A percentile compares a stretch with the other conserved stretches of the same genome.
These are phyloP conservation scores for Cordyceps fumosorosea DNA, from an alignment of 2,329 filamentous ascomycete genomes.

Conservation along the genomic window DNA sequence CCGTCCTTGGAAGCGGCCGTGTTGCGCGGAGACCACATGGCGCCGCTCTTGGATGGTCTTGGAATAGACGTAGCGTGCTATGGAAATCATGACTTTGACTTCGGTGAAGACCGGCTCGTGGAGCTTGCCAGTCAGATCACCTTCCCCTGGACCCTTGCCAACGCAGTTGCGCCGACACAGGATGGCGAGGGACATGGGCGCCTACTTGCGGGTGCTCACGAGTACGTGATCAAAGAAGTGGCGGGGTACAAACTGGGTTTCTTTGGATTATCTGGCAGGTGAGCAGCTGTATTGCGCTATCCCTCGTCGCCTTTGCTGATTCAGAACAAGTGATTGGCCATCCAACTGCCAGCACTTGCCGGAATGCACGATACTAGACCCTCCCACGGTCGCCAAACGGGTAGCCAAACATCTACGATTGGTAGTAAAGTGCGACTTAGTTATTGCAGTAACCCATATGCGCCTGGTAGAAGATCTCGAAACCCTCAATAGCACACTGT, in stretches of 20 bases:
- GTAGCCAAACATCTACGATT: slow-evolving; percentile 11
- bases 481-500: slow-evolving; percentile 12
- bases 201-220: slow-evolving; percentile 12
- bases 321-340: slow-evolving; percentile 15
- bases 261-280: slow-evolving; percentile 15
- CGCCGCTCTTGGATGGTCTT: slow-evolving; percentile 7
- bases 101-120: slow-evolving; percentile 10
- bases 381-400: slow-evolving; percentile 1
- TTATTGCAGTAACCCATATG: slow-evolving; percentile 22
- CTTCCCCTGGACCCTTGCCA: slow-evolving; percentile 16
- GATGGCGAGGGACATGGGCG: not conserved
- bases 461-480: slow-evolving; percentile 17
- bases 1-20: slow-evolving; percentile 15
- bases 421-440: slow-evolving; percentile 18
- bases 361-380: slow-evolving; percentile 15
- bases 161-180: slow-evolving; percentile 2
- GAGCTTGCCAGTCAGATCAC: slow-evolving; percentile 3
- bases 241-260: slow-evolving; percentile 14
- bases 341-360: slow-evolving; percentile 14
- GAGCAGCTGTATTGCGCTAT: not conserved
- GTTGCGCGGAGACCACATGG: slow-evolving; percentile 15
- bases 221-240: slow-evolving; percentile 3
- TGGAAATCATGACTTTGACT: slow-evolving; percentile 16
- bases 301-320: not conserved
- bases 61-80: slow-evolving; percentile 14